Conservation (phyloP, 257 asterid genomes). For the Eucommia ulmoides region DNA sequence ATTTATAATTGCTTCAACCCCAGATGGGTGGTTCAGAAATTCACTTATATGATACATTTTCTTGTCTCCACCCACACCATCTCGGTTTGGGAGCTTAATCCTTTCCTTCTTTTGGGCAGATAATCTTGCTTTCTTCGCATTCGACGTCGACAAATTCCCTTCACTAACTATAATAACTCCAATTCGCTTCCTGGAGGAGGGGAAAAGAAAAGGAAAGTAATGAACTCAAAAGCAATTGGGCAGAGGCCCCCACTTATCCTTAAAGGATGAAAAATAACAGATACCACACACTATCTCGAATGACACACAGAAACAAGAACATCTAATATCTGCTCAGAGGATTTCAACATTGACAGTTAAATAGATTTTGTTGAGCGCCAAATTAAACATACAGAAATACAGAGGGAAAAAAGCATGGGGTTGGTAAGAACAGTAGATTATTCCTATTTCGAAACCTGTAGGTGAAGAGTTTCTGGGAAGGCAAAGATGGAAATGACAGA, state of each 20-base stretch:
- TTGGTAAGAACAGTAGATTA: background rate
- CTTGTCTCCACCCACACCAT: slow-evolving; percentile 20
- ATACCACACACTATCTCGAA: background rate
- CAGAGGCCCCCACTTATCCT: too few relatives aligned
- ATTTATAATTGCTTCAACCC: slow-evolving; percentile 67
- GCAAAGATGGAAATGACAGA: background rate
- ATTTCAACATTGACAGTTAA: background rate
- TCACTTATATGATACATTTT: slow-evolving; percentile 33
- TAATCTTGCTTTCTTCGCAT: slow-evolving; percentile 53
- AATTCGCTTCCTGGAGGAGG: slow-evolving; percentile 27
- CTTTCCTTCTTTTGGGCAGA: slow-evolving; percentile 63
- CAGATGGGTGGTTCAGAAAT: slow-evolving; percentile 66
- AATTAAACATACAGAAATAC: background rate
- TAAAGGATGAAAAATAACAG: background rate
- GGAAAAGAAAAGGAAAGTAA: background rate
- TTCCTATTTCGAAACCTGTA: too few relatives aligned
- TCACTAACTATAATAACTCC: slow-evolving; percentile 22
- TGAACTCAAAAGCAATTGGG: background rate
- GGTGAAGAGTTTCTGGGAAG: background rate
- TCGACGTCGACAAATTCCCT: slow-evolving; percentile 36
- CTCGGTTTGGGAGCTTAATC: slow-evolving; percentile 40
- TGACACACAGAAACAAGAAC: background rate
- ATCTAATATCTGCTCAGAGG: background rate
- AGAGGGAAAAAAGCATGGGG: background rate
- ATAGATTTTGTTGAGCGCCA: background rate